These are phyloP conservation scores for Miscanthus lutarioriparius DNA, from an alignment of 176 grass and related monocot species.

Conservation along the genomic window DNA sequence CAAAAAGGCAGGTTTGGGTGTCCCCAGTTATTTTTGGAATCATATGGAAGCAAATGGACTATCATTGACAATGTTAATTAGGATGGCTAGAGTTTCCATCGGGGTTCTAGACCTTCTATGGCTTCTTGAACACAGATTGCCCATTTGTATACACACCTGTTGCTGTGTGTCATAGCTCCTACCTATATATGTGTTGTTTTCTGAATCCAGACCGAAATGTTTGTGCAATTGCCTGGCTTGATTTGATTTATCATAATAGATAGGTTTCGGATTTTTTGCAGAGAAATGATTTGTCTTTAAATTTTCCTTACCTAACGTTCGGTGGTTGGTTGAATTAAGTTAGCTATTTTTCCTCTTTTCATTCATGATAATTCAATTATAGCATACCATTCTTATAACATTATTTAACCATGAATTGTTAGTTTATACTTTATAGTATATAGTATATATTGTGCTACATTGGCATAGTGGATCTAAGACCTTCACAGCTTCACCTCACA, in stretches of 20 bases:
- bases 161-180: background rate
- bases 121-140: background rate
- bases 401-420: background rate
- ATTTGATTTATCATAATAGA: background rate
- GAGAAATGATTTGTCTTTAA: background rate
- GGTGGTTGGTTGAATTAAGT: background rate
- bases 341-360: background rate
- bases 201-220: background rate
- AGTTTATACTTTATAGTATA: background rate
- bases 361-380: background rate
- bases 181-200: background rate
- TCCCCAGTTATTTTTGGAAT: conserved; percentile 4
- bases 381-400: background rate
- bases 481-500: background rate
- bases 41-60: conserved; percentile 1
- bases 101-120: background rate
- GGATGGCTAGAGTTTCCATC: background rate
- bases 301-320: background rate
- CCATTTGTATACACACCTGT: background rate
- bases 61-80: background rate
- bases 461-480: background rate
- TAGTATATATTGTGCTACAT: background rate
- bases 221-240: background rate
- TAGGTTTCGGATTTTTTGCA: background rate
- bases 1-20: background rate